Evolutionary conservation across 495 filamentous ascomycete species (phyloP).

Genomic region (Aspergillus bridgeri): DNA sequence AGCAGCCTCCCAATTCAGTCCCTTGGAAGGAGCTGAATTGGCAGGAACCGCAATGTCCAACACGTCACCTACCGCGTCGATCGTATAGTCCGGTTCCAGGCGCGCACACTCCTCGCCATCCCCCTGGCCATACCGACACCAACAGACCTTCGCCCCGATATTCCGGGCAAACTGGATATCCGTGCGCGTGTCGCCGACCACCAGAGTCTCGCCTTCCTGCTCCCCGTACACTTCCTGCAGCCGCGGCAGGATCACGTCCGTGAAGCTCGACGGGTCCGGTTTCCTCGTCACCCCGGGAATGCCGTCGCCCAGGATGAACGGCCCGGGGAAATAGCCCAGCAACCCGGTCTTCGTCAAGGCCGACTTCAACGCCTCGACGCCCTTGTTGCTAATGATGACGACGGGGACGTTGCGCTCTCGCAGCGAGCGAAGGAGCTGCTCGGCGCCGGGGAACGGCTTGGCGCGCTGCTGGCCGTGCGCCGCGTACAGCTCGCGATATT

Average conservation of each 20-base stretch:
- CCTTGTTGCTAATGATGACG: constrained; percentile 26
- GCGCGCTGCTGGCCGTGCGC: constrained; percentile 18
- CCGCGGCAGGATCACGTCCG: constrained; percentile 16
- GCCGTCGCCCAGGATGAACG: constrained; percentile 25
- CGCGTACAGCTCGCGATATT: constrained; percentile 21
- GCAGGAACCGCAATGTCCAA: not conserved
- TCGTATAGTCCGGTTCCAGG: constrained; percentile 15
- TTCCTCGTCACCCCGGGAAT: constrained; percentile 21
- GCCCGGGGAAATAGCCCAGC: constrained; percentile 14
- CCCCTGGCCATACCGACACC: constrained; percentile 27
- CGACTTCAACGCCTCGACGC: constrained; percentile 17
- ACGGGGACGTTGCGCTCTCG: constrained; percentile 12
- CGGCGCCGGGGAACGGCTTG: constrained; percentile 17
- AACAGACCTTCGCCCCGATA: constrained; percentile 17
- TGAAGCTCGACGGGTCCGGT: constrained; percentile 22
- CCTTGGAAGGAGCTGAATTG: no score
- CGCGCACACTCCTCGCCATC: constrained; percentile 11
- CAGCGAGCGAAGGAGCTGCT: constrained; percentile 12
- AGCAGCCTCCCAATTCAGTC: no score
- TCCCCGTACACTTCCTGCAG: constrained; percentile 8
- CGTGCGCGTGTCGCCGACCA: constrained; percentile 24
- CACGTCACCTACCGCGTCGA: constrained; percentile 13
- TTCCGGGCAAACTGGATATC: constrained; percentile 24
- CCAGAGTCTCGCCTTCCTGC: constrained; percentile 9
- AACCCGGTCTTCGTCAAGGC: constrained; percentile 16